Conservation (phyloP, 2,329 filamentous ascomycete genomes). For the Fusarium vanettenii region DNA sequence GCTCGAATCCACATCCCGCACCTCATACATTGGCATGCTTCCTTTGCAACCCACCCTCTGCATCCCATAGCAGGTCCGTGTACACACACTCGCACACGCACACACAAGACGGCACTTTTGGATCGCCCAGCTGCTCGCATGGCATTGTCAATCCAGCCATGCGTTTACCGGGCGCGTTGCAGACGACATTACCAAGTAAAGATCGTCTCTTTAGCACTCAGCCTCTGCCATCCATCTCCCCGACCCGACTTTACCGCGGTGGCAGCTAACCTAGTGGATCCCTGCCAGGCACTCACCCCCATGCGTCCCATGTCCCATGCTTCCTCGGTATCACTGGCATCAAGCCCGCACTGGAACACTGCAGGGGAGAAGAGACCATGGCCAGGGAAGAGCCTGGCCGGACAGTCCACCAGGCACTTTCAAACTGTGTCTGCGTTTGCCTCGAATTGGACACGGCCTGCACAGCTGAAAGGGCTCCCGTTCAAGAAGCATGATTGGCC, state of each 20-base stretch:
- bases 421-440: conserved; percentile 33
- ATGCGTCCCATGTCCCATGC: conserved; percentile 18
- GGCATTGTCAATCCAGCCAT: background rate
- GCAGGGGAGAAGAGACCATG: conserved; percentile 16
- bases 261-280: conserved; percentile 2
- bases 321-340: conserved; percentile 33
- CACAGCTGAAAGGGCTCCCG: conserved; percentile 23
- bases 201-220: background rate
- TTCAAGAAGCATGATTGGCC: conserved; percentile 24
- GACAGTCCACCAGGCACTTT: conserved; percentile 26
- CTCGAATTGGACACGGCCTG: conserved; percentile 20
- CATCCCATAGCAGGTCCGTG: background rate
- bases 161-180: background rate
- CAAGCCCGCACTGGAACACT: conserved; percentile 12
- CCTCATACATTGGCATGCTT: conserved; percentile 10
- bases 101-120: conserved; percentile 1
- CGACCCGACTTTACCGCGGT: conserved; percentile 4
- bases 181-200: background rate
- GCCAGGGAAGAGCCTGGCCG: conserved; percentile 9
- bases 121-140: background rate
- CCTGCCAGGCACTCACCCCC: conserved; percentile 1
- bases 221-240: background rate
- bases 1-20: conserved; percentile 33
- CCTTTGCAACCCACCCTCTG: conserved; percentile 2
- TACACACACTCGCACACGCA: background rate